A percentile compares a stretch with the other conserved stretches of the same genome.
phyloP scores from a whole-genome alignment of 192 early-diverging fungal genomes.

The Backusella parvicylindrica region DNA sequence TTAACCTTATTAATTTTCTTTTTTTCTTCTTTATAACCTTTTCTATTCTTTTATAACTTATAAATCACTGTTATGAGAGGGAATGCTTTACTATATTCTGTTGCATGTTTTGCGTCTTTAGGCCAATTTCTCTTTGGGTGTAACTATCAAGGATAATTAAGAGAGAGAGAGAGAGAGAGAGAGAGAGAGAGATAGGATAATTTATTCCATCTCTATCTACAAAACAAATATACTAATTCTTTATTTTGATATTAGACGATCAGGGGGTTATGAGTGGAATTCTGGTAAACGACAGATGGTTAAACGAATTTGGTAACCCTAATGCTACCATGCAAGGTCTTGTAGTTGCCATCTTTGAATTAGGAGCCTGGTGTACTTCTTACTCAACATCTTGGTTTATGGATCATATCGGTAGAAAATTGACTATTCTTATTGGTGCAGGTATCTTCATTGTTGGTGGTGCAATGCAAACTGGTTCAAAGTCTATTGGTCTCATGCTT shows the following conservation, averaged over 20 bases:
- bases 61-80: neutral
- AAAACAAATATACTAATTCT: no score
- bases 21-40: neutral
- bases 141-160: no score
- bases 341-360: conserved; percentile 8
- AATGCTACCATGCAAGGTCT: conserved; percentile 14
- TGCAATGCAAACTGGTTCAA: conserved; percentile 50
- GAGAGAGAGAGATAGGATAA: no score
- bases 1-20: neutral
- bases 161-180: no score
- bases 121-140: conserved; percentile 53
- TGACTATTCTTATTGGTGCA: conserved; percentile 44
- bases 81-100: conserved; percentile 13
- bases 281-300: conserved; percentile 18
- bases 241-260: conserved; percentile 31
- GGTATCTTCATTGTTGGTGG: conserved; percentile 53
- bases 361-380: conserved; percentile 12
- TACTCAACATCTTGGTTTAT: conserved; percentile 13
- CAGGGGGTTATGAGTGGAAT: conserved; percentile 47
- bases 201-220: no score
- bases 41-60: neutral
- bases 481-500: conserved; percentile 41
- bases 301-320: conserved; percentile 7
- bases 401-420: conserved; percentile 42
- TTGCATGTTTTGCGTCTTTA: conserved; percentile 32